These are phyloP conservation scores for Claviceps spartinae DNA, from an alignment of 2,329 filamentous ascomycete genomes.

Conservation along the genomic window DNA sequence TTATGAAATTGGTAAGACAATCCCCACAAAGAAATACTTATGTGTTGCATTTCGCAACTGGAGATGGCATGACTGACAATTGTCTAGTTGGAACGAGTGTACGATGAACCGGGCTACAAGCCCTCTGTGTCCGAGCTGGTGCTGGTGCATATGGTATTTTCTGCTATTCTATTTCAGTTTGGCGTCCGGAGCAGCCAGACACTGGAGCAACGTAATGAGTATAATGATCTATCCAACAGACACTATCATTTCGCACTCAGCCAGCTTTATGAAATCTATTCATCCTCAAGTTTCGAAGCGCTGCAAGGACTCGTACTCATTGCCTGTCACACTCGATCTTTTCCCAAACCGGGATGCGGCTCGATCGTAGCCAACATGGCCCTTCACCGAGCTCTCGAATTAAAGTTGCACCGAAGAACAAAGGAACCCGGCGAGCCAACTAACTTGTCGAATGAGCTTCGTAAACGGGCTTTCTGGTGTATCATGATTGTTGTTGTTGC, in stretches of 20 bases:
- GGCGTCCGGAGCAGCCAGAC: conserved; percentile 53
- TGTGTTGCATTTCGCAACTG: neutral
- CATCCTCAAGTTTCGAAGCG: conserved; percentile 48
- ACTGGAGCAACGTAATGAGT: conserved; percentile 35
- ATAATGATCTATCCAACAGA: conserved; percentile 55
- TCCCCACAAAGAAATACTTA: neutral
- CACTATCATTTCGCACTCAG: conserved; percentile 67
- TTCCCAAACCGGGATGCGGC: conserved; percentile 66
- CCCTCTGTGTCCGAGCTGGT: conserved; percentile 53
- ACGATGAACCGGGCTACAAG: conserved; percentile 52
- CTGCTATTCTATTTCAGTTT: conserved; percentile 65
- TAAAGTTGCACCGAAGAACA: conserved; percentile 61
- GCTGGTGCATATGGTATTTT: conserved; percentile 66
- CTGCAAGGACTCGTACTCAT: conserved; percentile 64
- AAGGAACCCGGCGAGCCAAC: conserved; percentile 34
- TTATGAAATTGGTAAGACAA: conserved; percentile 49
- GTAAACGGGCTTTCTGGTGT: conserved; percentile 68
- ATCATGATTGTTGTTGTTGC: conserved; percentile 52
- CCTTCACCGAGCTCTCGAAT: conserved; percentile 56
- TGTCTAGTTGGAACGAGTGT: conserved; percentile 46
- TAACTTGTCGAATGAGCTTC: conserved; percentile 57
- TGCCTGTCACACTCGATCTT: conserved; percentile 57
- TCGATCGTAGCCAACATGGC: conserved; percentile 54
- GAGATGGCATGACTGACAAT: neutral
- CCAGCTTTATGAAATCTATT: conserved; percentile 51